Evolutionary conservation across 164 flowering plant species (phyloP).

Genomic region (Pachysandra terminalis): DNA sequence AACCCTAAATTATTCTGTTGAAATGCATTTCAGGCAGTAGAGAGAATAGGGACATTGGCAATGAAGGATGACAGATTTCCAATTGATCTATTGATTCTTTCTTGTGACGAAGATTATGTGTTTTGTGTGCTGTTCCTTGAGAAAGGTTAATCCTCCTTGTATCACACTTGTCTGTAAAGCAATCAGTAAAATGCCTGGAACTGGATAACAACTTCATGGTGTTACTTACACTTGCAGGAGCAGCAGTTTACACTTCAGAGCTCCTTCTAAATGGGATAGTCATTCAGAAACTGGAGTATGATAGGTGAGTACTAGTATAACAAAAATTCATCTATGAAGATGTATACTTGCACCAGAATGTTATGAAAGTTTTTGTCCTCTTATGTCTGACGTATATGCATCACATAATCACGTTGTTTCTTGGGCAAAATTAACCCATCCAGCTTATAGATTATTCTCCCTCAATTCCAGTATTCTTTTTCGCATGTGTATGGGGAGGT

Average conservation of each 20-base stretch:
- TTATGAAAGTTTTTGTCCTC: neutral
- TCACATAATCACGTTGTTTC: neutral
- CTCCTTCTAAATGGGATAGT: constrained; percentile 86
- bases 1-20: too few species aligned
- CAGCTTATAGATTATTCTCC: too few species aligned
- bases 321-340: neutral
- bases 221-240: constrained; percentile 50
- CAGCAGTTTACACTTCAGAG: constrained; percentile 73
- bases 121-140: constrained; percentile 71
- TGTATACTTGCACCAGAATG: neutral
- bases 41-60: constrained; percentile 58
- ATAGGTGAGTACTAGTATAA: constrained; percentile 48
- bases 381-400: neutral
- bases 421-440: neutral
- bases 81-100: constrained; percentile 62
- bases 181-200: neutral
- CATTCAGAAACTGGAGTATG: constrained; percentile 76
- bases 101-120: constrained; percentile 84
- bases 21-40: constrained; percentile 50
- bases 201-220: neutral
- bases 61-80: constrained; percentile 49
- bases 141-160: constrained; percentile 75
- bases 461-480: too few species aligned
- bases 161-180: neutral
- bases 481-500: too few species aligned